Percentiles rank a stretch among this genome's conserved stretches.
Conservation (phyloP, 768 basidiomycete genomes). For the Leccinum truebloodii region DNA sequence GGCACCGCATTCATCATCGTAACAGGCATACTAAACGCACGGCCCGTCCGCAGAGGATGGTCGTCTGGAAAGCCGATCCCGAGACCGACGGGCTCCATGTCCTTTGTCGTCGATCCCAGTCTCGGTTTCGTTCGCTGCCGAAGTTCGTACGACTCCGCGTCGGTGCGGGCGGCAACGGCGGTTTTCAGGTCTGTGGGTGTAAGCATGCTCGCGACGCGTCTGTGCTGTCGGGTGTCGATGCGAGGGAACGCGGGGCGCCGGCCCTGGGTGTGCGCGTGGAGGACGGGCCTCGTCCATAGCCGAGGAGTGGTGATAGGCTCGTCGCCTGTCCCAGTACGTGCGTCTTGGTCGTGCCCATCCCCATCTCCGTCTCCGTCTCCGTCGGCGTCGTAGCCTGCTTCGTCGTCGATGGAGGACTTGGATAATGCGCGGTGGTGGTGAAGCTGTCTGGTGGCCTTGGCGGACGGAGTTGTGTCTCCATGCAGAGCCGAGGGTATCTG, state of each 20-base stretch:
- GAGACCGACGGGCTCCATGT: constrained; percentile 21
- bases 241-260: constrained; percentile 23
- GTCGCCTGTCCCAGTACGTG: not conserved
- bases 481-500: constrained; percentile 1
- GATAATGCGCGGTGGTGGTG: not conserved
- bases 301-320: too few relatives aligned
- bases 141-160: not conserved
- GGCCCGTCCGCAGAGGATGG: constrained; percentile 18
- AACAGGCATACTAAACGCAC: constrained; percentile 23
- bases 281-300: not conserved
- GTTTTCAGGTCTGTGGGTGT: constrained; percentile 9
- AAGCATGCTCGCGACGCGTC: constrained; percentile 29
- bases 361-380: constrained; percentile 9
- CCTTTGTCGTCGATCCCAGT: not conserved
- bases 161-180: not conserved
- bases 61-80: constrained; percentile 30
- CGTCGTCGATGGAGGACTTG: constrained; percentile 10
- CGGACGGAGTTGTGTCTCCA: not conserved
- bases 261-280: not conserved
- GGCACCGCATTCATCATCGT: too few relatives aligned
- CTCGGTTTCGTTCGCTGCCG: too few relatives aligned
- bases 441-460: constrained; percentile 1
- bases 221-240: constrained; percentile 27
- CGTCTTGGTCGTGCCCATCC: not conserved
- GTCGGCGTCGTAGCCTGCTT: constrained; percentile 30